Conservation (phyloP, 2,329 filamentous ascomycete species). For the Cladophialophora immunda region DNA sequence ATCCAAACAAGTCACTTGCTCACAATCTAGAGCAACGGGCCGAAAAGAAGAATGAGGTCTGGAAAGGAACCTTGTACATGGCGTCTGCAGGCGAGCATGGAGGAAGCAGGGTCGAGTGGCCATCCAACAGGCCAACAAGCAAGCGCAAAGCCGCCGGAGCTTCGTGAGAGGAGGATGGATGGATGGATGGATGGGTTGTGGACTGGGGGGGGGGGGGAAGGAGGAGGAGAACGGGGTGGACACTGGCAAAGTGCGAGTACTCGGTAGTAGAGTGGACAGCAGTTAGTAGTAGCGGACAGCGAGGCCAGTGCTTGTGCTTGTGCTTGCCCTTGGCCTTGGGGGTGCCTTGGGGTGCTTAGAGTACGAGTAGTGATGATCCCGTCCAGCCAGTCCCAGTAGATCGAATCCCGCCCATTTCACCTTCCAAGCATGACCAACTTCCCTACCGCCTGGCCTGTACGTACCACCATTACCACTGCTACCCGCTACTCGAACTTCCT, state of each 20-base stretch:
- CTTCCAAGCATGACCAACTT: conserved; percentile 14
- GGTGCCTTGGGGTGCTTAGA: not conserved
- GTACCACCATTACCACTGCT: conserved; percentile 9
- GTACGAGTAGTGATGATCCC: not conserved
- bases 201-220: too few relatives aligned
- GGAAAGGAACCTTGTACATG: not conserved
- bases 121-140: conserved; percentile 7
- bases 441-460: conserved; percentile 12
- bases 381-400: not conserved
- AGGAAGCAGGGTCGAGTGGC: not conserved
- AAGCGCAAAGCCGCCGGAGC: conserved; percentile 21
- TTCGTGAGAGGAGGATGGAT: conserved; percentile 9
- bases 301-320: not conserved
- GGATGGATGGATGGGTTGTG: conserved; percentile 9
- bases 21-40: not conserved
- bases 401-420: conserved; percentile 15
- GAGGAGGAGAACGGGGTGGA: too few relatives aligned
- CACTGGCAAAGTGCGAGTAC: conserved; percentile 1
- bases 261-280: not conserved
- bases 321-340: not conserved
- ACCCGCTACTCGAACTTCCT: conserved; percentile 22
- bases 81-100: not conserved
- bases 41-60: not conserved
- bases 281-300: not conserved
- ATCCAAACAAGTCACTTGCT: not conserved